These are phyloP conservation scores for Spathaspora sp. DNA, from an alignment of 805 yeast species.

Conservation along the genomic window DNA sequence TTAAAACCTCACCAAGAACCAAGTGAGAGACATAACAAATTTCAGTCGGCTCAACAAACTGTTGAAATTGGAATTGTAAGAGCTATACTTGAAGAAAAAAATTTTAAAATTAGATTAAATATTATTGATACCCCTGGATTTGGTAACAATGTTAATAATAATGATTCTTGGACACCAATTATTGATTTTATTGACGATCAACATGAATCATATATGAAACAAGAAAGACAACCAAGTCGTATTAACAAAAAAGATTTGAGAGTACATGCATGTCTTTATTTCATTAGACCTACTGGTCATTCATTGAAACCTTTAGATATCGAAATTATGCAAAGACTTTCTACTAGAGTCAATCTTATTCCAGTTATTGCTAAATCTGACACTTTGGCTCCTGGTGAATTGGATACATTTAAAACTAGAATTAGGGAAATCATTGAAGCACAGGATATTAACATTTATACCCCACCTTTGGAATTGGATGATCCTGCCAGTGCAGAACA, in stretches of 20 bases:
- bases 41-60: conserved; percentile 54
- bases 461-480: conserved; percentile 76
- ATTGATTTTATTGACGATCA: conserved; percentile 89
- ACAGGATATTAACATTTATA: conserved; percentile 77
- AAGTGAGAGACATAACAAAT: conserved; percentile 54
- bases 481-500: conserved; percentile 77
- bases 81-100: conserved; percentile 82
- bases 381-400: conserved; percentile 69
- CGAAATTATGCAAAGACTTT: conserved; percentile 79
- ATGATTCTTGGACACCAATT: conserved; percentile 81
- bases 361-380: conserved; percentile 91
- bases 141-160: conserved; percentile 86
- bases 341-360: conserved; percentile 78
- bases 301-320: conserved; percentile 84
- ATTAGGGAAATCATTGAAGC: conserved; percentile 80
- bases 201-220: conserved; percentile 83
- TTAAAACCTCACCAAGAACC: conserved; percentile 58
- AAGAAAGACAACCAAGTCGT: conserved; percentile 88
- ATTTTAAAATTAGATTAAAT: conserved; percentile 71
- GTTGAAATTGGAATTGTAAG: conserved; percentile 76
- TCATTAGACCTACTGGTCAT: conserved; percentile 89
- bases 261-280: conserved; percentile 87
- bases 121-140: conserved; percentile 92
- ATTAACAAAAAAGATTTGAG: conserved; percentile 66
- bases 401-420: conserved; percentile 65